These are phyloP conservation scores for Eutrema salsugineum DNA, from an alignment of 441 rosid species.

Conservation along the genomic window DNA sequence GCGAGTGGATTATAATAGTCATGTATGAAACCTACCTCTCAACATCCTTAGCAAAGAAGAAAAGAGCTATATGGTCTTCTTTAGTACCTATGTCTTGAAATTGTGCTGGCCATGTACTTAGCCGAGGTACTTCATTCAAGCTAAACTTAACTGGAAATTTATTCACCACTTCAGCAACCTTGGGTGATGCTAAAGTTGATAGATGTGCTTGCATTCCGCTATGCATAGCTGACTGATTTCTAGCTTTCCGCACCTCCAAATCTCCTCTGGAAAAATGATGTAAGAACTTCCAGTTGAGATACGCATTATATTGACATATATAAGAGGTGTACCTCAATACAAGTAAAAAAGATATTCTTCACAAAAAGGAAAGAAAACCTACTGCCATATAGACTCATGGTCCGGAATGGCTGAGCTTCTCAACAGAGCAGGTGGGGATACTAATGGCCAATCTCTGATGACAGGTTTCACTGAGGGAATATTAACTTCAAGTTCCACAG, in stretches of 20 bases:
- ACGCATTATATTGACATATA: neutral
- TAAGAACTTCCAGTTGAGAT: slow-evolving; percentile 12
- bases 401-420: slow-evolving; percentile 67
- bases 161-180: slow-evolving; percentile 76
- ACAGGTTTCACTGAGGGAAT: slow-evolving; percentile 35
- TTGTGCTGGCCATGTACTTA: slow-evolving; percentile 81
- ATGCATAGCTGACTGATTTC: slow-evolving; percentile 44
- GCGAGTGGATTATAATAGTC: neutral
- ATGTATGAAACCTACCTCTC: slow-evolving; percentile 53
- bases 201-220: slow-evolving; percentile 93
- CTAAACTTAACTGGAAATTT: slow-evolving; percentile 57
- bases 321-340: neutral
- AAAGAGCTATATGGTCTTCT: slow-evolving; percentile 94
- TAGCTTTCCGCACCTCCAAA: slow-evolving; percentile 64
- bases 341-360: slow-evolving; percentile 6
- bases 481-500: slow-evolving; percentile 31
- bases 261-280: slow-evolving; percentile 55
- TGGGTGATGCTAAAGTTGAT: slow-evolving; percentile 80
- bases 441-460: slow-evolving; percentile 35
- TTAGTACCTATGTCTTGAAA: slow-evolving; percentile 68
- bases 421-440: slow-evolving; percentile 26
- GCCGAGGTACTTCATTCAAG: slow-evolving; percentile 79
- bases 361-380: slow-evolving; percentile 41
- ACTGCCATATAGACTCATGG: slow-evolving; percentile 92
- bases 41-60: slow-evolving; percentile 90